Evolutionary conservation across 768 basidiomycete species (phyloP).

Genomic region (Leucosporidium yakuticum): DNA sequence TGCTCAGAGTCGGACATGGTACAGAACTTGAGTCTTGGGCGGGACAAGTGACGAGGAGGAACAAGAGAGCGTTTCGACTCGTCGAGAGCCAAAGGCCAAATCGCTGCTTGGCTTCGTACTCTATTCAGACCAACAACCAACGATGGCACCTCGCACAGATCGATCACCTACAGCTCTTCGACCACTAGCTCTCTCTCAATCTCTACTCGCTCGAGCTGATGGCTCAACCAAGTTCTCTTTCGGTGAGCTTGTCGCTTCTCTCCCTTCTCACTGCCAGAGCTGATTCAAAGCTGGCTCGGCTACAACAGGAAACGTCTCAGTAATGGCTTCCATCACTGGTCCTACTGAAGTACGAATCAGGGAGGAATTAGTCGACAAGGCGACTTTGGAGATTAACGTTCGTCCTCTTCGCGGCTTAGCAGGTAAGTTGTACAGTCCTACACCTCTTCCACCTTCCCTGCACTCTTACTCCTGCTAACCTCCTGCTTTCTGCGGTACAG

Average conservation of each 20-base stretch:
- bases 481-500: slow-evolving; percentile 22
- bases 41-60: too few species aligned
- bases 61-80: too few species aligned
- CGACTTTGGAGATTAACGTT: slow-evolving; percentile 45
- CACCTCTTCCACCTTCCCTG: not conserved
- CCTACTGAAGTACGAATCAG: slow-evolving; percentile 46
- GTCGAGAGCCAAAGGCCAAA: too few species aligned
- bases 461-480: not conserved
- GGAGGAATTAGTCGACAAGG: slow-evolving; percentile 45
- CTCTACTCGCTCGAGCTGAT: slow-evolving; percentile 44
- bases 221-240: slow-evolving; percentile 45
- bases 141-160: too few species aligned
- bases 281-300: not conserved
- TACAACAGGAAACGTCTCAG: slow-evolving; percentile 40
- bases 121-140: too few species aligned
- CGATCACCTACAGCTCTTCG: slow-evolving; percentile 35
- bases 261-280: not conserved
- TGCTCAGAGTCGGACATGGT: not conserved
- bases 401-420: slow-evolving; percentile 43
- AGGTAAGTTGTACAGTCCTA: slow-evolving; percentile 35
- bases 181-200: slow-evolving; percentile 38
- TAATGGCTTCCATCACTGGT: slow-evolving; percentile 44
- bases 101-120: too few species aligned
- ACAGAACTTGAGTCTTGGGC: too few species aligned
- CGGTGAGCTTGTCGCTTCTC: slow-evolving; percentile 33